Conservation (phyloP, 129 eudicot genomes). For the Chrysanthemum lavandulifolium region DNA sequence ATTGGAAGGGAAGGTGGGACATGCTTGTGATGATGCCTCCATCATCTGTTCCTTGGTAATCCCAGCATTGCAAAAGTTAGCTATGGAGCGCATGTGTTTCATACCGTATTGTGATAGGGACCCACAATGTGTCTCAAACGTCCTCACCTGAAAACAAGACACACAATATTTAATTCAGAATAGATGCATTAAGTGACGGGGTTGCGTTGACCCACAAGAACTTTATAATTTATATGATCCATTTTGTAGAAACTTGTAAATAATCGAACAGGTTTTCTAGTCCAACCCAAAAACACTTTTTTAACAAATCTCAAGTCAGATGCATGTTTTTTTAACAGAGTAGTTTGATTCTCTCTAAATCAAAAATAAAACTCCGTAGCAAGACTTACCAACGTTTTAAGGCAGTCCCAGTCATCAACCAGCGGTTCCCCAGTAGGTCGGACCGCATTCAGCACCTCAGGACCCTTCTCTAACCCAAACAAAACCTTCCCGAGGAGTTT, state of each 20-base stretch:
- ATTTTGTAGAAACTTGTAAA: too few species aligned
- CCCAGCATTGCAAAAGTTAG: conserved; percentile 63
- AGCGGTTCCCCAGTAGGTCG: conserved; percentile 81
- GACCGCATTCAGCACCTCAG: conserved; percentile 49
- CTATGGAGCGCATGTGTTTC: too few species aligned
- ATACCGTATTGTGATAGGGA: conserved; percentile 53
- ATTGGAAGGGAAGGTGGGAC: conserved; percentile 48
- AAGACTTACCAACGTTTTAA: conserved; percentile 65
- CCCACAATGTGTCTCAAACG: conserved; percentile 78
- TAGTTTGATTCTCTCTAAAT: not conserved
- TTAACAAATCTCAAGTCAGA: not conserved
- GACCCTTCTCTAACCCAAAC: conserved; percentile 64
- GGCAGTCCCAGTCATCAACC: conserved; percentile 89
- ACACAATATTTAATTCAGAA: not conserved
- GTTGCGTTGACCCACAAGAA: too few species aligned
- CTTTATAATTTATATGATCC: too few species aligned
- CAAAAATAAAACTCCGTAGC: not conserved
- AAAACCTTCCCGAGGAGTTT: conserved; percentile 72
- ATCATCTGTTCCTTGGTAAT: conserved; percentile 44
- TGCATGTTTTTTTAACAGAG: not conserved
- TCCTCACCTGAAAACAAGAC: conserved; percentile 57
- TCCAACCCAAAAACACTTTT: too few species aligned
- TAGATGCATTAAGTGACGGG: too few species aligned
- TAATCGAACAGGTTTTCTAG: too few species aligned
- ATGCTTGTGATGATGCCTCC: conserved; percentile 67